phyloP scores from a whole-genome alignment of 1,139 yeast species.

The Sugiyamaella neomexicana region DNA sequence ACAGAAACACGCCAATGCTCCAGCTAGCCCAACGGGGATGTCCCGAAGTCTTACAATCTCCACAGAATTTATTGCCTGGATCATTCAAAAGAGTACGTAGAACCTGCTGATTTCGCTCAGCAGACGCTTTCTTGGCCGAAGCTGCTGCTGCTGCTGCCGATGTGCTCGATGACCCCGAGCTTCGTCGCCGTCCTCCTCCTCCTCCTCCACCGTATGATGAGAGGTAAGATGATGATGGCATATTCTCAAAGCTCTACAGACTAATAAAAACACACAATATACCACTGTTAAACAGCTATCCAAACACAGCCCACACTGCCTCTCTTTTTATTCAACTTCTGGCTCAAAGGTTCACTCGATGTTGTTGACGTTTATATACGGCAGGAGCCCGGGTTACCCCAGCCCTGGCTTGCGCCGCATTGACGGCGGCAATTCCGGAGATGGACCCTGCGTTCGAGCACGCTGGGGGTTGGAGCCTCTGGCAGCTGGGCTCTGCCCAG shows the following conservation, averaged over 20 bases:
- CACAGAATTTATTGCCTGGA: conserved; percentile 74
- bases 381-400: not conserved
- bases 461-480: not conserved
- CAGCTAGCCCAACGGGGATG: conserved; percentile 99
- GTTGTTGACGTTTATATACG: conserved; percentile 5
- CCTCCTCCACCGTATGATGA: conserved; percentile 15
- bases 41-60: conserved; percentile 84
- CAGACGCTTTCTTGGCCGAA: conserved; percentile 28
- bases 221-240: conserved; percentile 22
- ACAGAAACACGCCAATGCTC: conserved; percentile 89
- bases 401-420: conserved; percentile 1
- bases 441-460: not conserved
- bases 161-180: conserved; percentile 13
- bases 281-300: not conserved
- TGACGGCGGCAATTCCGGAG: not conserved
- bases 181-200: conserved; percentile 8
- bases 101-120: conserved; percentile 52
- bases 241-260: not conserved
- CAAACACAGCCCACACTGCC: not conserved
- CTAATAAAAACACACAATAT: not conserved
- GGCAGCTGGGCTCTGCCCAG: not conserved
- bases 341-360: not conserved
- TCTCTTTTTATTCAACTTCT: not conserved
- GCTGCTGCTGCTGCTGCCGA: conserved; percentile 3
- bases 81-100: conserved; percentile 73